Base-by-base conservation (phyloP, 2,329 filamentous ascomycete species). In the Epichloe gansuensis region DNA sequence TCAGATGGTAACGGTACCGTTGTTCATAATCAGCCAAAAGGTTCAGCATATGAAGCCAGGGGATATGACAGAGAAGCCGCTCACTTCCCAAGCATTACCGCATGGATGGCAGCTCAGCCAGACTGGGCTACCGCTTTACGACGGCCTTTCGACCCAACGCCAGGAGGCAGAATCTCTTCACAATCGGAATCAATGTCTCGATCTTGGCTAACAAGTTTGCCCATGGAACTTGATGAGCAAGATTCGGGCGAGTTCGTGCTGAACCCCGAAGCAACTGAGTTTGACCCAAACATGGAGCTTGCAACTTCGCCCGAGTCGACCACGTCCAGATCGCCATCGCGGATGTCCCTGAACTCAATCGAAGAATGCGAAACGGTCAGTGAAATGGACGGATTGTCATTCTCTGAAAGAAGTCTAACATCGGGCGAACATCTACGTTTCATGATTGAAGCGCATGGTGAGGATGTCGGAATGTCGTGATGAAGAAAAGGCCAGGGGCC, bases 81-180 rank as follows among this genome's bases (percentile, higher is more conserved):
- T 7, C 4, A 4, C 21, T 36, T 40, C 23, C 15, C 44, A 11
- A 13, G n/a, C 12, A 51, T 56, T 35, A 35, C 15, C 12, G 38
- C 31, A 21, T 57, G 55, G 55, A 51, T 57, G n/a, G 47, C 43
- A 13, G 43, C 40, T 25, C 54, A 55, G 46, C 50, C 53, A 6
- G 25, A 50, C 5, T 48, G 47, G 42, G 43, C 36, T 6, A 9
- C 11, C 2, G 41, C 25, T 8, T 34, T n/a, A 12, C 13, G 40
- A 4, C n/a, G 25, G n/a, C 27, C 41, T 17, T 53, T 56, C 23
- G 51, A 54, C 12, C 53, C 50, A 13, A 35, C 50, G 31, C 48
- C 55, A 41, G 47, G 50, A 25, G 53, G 51, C 34, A 40, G 38
- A 6, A 25, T 40, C 9, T 2, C 4, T 27, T 27, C 40, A 34